These are phyloP conservation scores for Coemansia sp. DNA, from an alignment of 192 early-diverging fungal species.

Conservation along the genomic window DNA sequence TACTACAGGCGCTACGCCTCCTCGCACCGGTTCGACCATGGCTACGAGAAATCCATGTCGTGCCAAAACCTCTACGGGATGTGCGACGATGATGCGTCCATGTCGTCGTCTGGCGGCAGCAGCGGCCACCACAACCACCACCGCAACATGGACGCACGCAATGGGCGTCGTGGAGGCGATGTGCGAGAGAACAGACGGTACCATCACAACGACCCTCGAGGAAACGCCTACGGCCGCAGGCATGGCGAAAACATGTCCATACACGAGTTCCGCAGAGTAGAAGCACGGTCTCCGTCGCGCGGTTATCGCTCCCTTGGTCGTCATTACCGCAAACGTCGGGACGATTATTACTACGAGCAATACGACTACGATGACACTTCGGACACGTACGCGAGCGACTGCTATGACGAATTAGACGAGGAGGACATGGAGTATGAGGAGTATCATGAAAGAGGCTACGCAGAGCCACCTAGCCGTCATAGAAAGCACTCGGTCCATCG, in stretches of 20 bases:
- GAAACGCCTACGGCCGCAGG: constrained; percentile 19
- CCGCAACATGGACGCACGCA: background rate
- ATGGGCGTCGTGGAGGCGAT: background rate
- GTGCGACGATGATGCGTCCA: constrained; percentile 13
- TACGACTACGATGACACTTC: constrained; percentile 42
- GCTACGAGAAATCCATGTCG: constrained; percentile 8
- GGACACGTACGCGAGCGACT: constrained; percentile 29
- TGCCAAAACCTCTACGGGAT: constrained; percentile 17
- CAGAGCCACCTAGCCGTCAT: background rate
- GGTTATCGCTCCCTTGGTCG: constrained; percentile 16
- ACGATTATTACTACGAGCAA: constrained; percentile 26
- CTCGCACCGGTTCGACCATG: constrained; percentile 6
- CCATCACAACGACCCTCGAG: constrained; percentile 11
- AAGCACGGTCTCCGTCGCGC: constrained; percentile 11
- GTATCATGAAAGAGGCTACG: constrained; percentile 16
- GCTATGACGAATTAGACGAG: constrained; percentile 31
- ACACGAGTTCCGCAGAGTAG: constrained; percentile 31
- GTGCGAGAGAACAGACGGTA: constrained; percentile 10
- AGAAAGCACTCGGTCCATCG: constrained; percentile 14
- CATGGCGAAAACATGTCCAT: constrained; percentile 9
- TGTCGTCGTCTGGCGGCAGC: constrained; percentile 23
- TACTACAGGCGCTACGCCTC: constrained; percentile 7
- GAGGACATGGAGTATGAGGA: constrained; percentile 10
- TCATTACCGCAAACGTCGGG: constrained; percentile 7
- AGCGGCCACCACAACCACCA: no score